phyloP scores from a whole-genome alignment of 768 basidiomycete genomes.

The Pleurotus sapidus region DNA sequence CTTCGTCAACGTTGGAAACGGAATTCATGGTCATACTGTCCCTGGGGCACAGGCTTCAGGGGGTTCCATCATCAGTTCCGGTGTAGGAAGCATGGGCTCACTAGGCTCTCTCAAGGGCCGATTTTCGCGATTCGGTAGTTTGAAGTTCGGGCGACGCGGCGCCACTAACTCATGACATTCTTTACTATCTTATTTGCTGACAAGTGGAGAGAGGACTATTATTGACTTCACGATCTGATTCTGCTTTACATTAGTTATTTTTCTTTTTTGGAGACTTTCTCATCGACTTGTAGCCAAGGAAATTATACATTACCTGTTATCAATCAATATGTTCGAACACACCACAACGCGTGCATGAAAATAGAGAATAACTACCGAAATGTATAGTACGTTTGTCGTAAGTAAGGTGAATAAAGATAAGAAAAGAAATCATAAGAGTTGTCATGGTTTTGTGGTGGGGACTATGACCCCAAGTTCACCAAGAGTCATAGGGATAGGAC shows the following conservation, averaged over 20 bases:
- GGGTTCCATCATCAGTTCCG: conserved; percentile 60
- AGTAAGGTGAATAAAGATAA: background rate
- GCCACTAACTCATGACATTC: conserved; percentile 18
- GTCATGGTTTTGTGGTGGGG: background rate
- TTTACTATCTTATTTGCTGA: conserved; percentile 13
- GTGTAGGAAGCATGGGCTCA: conserved; percentile 56
- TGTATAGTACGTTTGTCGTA: background rate
- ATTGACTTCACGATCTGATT: conserved; percentile 8
- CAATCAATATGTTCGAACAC: background rate
- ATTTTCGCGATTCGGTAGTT: conserved; percentile 73
- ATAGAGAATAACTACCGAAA: background rate
- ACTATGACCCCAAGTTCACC: background rate
- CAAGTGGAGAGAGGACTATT: conserved; percentile 10
- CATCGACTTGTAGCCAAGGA: background rate
- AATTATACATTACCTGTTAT: background rate
- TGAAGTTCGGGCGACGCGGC: conserved; percentile 60
- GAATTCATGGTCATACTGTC: conserved; percentile 35
- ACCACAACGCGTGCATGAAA: background rate
- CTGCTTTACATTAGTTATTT: conserved; percentile 9
- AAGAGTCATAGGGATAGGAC: background rate
- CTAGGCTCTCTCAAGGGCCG: conserved; percentile 68
- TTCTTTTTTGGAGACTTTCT: background rate
- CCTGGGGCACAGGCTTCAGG: conserved; percentile 43
- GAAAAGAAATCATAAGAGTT: background rate
- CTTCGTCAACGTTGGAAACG: conserved; percentile 68